A percentile compares a stretch with the other conserved stretches of the same genome.
Evolutionary conservation across 768 basidiomycete species (phyloP).

Genomic region (Paxillus involutus): DNA sequence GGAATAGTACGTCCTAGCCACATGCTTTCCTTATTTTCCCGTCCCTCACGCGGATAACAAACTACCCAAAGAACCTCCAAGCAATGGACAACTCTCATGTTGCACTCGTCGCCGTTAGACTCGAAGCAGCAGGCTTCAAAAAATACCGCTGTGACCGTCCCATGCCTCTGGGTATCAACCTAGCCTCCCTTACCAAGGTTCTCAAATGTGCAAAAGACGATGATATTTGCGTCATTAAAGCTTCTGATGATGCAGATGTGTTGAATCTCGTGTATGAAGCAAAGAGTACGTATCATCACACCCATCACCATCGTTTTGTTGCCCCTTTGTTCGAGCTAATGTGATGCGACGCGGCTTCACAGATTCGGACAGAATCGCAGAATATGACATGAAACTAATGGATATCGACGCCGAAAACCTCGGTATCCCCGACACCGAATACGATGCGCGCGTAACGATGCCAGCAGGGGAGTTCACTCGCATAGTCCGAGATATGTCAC

Average conservation of each 20-base stretch:
- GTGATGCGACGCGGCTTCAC: not conserved
- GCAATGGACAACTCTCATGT: conserved; percentile 99
- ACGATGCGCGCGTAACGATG: conserved; percentile 91
- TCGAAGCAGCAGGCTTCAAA: conserved; percentile 78
- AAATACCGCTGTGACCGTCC: conserved; percentile 93
- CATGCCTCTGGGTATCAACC: conserved; percentile 87
- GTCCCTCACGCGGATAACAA: not conserved
- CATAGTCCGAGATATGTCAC: conserved; percentile 89
- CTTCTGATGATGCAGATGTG: conserved; percentile 86
- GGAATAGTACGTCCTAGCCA: conserved; percentile 63
- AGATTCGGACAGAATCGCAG: conserved; percentile 93
- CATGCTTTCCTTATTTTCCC: not conserved
- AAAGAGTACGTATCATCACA: conserved; percentile 55
- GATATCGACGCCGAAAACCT: conserved; percentile 96
- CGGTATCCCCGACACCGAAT: conserved; percentile 95
- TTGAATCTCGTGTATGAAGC: conserved; percentile 90
- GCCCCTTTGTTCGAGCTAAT: not conserved
- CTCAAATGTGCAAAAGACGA: conserved; percentile 97
- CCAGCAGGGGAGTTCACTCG: conserved; percentile 84
- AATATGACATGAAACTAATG: conserved; percentile 99
- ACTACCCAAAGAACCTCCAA: conserved; percentile 66
- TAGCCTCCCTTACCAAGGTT: conserved; percentile 89
- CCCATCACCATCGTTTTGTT: not conserved
- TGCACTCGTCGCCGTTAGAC: conserved; percentile 88
- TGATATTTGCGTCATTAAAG: conserved; percentile 88